These are phyloP conservation scores for Lyophyllum decastes DNA, from an alignment of 768 basidiomycete species.

Conservation along the genomic window DNA sequence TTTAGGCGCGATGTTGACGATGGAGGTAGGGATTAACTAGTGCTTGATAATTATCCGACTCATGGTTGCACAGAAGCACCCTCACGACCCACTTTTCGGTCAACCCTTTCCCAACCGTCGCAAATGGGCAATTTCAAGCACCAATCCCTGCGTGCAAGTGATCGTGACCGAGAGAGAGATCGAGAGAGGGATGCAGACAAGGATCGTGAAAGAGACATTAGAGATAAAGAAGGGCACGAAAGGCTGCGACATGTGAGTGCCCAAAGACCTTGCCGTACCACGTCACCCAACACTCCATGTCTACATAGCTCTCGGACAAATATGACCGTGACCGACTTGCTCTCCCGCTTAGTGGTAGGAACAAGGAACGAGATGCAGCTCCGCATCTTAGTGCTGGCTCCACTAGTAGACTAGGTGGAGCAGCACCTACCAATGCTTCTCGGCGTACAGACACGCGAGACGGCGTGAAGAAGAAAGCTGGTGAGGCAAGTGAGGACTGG, in stretches of 20 bases:
- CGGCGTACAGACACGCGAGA: slow-evolving; percentile 65
- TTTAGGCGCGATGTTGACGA: slow-evolving; percentile 81
- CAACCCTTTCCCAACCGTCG: slow-evolving; percentile 76
- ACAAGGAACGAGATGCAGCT: slow-evolving; percentile 68
- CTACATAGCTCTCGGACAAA: slow-evolving; percentile 77
- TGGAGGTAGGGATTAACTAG: slow-evolving; percentile 45
- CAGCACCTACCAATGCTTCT: slow-evolving; percentile 37
- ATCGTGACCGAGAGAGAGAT: slow-evolving; percentile 56
- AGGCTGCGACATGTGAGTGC: slow-evolving; percentile 69
- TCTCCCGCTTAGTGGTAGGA: slow-evolving; percentile 51
- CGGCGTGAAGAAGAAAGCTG: slow-evolving; percentile 62
- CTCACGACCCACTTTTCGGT: slow-evolving; percentile 68
- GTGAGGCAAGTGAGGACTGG: slow-evolving; percentile 83
- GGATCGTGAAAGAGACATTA: slow-evolving; percentile 58
- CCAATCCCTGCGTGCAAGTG: slow-evolving; percentile 72
- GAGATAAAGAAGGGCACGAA: slow-evolving; percentile 80
- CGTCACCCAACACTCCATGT: slow-evolving; percentile 7
- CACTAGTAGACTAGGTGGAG: slow-evolving; percentile 38
- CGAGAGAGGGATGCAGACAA: slow-evolving; percentile 45
- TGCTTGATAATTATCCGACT: slow-evolving; percentile 2
- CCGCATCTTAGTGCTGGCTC: slow-evolving; percentile 55
- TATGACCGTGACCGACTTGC: slow-evolving; percentile 81
- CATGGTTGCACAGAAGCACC: slow-evolving; percentile 42
- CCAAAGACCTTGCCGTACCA: slow-evolving; percentile 5
- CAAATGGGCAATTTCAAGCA: slow-evolving; percentile 95